Evolutionary conservation across 306 rosid genomes (phyloP).

Genomic region (Urtica urens): DNA sequence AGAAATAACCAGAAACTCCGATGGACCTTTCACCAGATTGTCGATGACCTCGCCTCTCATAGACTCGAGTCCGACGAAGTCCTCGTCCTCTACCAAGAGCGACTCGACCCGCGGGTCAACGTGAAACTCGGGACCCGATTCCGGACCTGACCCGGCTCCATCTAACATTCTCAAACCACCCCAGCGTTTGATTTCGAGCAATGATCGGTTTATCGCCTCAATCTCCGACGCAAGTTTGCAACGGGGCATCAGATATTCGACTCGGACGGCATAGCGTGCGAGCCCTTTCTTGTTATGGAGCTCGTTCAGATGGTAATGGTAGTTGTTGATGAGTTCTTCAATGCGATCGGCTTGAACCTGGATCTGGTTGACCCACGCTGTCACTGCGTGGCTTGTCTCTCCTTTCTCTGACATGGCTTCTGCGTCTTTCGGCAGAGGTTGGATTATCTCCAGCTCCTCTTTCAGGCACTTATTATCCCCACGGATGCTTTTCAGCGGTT

Average conservation of each 20-base stretch:
- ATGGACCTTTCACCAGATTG: not conserved
- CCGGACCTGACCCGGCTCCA: too few species aligned
- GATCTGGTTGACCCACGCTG: not conserved
- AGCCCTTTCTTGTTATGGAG: not conserved
- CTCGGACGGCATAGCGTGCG: not conserved
- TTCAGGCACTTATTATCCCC: not conserved
- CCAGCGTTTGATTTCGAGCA: not conserved
- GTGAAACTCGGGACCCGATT: too few species aligned
- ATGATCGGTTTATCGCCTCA: not conserved
- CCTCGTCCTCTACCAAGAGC: not conserved
- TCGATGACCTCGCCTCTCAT: not conserved
- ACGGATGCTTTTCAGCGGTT: not conserved
- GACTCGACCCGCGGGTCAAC: not conserved
- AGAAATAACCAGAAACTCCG: not conserved
- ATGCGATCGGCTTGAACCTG: not conserved
- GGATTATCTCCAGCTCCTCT: not conserved
- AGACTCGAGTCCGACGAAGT: conserved; percentile 2
- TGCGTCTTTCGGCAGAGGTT: not conserved
- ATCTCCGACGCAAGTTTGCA: not conserved
- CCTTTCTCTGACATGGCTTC: not conserved
- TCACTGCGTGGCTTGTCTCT: too few species aligned
- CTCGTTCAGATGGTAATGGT: not conserved
- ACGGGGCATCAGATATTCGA: not conserved
- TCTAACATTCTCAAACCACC: too few species aligned
- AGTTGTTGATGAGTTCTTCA: not conserved